These are phyloP conservation scores for Lasiodiplodia hormozganensis DNA, from an alignment of 2,329 filamentous ascomycete species.

Conservation along the genomic window DNA sequence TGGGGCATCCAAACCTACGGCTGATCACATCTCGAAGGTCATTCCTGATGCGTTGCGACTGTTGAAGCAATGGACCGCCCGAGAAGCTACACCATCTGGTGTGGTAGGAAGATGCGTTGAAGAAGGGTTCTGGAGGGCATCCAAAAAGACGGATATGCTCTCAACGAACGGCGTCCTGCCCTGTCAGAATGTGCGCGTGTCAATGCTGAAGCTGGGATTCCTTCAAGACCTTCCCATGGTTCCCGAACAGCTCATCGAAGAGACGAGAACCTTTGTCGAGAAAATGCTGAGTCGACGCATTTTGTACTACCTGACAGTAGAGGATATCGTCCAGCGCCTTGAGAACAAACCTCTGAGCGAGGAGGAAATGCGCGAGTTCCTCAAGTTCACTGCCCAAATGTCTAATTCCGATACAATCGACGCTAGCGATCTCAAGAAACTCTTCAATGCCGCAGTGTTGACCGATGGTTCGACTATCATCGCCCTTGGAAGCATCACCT, in stretches of 20 bases:
- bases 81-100: slow-evolving; percentile 86
- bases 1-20: slow-evolving; percentile 55
- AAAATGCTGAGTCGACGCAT: slow-evolving; percentile 85
- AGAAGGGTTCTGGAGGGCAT: slow-evolving; percentile 95
- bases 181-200: slow-evolving; percentile 83
- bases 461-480: slow-evolving; percentile 61
- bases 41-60: slow-evolving; percentile 65
- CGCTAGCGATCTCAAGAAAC: slow-evolving; percentile 66
- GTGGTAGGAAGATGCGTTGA: slow-evolving; percentile 87
- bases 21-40: slow-evolving; percentile 46
- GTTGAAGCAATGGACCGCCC: slow-evolving; percentile 85
- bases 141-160: slow-evolving; percentile 81
- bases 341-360: slow-evolving; percentile 81
- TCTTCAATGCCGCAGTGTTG: slow-evolving; percentile 83
- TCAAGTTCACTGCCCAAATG: slow-evolving; percentile 82
- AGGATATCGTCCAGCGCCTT: slow-evolving; percentile 84
- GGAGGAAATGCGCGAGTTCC: slow-evolving; percentile 79
- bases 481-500: slow-evolving; percentile 82
- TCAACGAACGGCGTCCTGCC: slow-evolving; percentile 86
- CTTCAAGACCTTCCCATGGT: slow-evolving; percentile 88
- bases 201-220: slow-evolving; percentile 74
- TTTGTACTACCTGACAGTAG: slow-evolving; percentile 84
- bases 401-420: slow-evolving; percentile 77
- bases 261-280: slow-evolving; percentile 73
- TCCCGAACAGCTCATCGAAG: slow-evolving; percentile 74